These are phyloP conservation scores for Eucalyptus sp. DNA, from an alignment of 345 rosid species.

Conservation along the genomic window DNA sequence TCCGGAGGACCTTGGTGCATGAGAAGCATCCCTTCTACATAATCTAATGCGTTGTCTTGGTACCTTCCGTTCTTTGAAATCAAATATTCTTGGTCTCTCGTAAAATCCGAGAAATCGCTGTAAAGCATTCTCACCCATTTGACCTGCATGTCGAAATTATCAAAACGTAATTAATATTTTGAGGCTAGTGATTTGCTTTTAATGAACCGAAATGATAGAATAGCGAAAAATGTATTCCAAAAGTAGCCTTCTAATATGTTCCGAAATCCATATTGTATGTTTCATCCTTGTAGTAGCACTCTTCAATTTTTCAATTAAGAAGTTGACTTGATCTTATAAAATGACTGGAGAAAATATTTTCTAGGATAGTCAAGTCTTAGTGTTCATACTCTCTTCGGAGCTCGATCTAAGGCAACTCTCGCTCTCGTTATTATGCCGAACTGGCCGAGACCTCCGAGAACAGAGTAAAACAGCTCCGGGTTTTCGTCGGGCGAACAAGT, in stretches of 20 bases:
- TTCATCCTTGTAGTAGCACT: neutral
- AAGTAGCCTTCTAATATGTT: neutral
- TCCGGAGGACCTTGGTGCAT: constrained; percentile 19
- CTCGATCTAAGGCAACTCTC: constrained; percentile 25
- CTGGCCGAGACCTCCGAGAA: constrained; percentile 56
- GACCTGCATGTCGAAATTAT: constrained; percentile 12
- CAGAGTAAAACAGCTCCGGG: constrained; percentile 39
- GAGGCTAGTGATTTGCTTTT: neutral
- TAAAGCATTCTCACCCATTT: constrained; percentile 38
- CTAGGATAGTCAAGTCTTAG: neutral
- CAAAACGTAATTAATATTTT: neutral
- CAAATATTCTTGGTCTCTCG: constrained; percentile 32
- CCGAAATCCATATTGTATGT: neutral
- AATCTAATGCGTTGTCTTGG: constrained; percentile 5
- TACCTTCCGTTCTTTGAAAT: constrained; percentile 26
- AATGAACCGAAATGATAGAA: neutral
- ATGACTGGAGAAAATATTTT: neutral
- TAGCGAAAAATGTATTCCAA: neutral
- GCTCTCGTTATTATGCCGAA: constrained; percentile 57
- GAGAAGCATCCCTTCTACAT: constrained; percentile 42
- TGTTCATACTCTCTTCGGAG: constrained; percentile 27
- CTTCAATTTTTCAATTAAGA: neutral
- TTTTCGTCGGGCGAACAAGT: constrained; percentile 25
- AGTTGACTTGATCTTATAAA: neutral
- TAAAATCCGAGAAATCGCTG: constrained; percentile 30